phyloP scores from a whole-genome alignment of 305 asterid species.

The Fraxinus albicans region DNA sequence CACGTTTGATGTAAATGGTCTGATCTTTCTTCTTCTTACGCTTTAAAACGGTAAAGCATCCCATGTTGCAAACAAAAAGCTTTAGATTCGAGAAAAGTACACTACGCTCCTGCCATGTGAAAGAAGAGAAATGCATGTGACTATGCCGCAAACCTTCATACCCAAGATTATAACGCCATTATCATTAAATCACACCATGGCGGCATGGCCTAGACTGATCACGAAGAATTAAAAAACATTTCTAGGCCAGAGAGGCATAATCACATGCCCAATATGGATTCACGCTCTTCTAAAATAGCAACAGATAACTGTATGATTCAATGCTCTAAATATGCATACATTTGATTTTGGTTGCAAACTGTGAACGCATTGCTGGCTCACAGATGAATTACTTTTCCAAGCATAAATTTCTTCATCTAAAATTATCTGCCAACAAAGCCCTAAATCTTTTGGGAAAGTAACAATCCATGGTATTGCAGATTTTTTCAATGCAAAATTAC shows the following conservation, averaged over 20 bases:
- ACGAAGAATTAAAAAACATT: neutral
- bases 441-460: neutral
- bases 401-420: neutral
- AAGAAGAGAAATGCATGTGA: conserved; percentile 1
- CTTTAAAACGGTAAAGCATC: conserved; percentile 79
- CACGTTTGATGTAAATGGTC: conserved; percentile 42
- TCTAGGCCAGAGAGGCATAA: neutral
- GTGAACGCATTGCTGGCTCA: conserved; percentile 6
- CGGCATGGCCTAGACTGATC: neutral
- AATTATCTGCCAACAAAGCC: neutral
- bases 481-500: neutral
- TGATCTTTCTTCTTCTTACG: conserved; percentile 80
- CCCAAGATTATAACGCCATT: neutral
- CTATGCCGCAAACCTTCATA: neutral
- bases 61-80: conserved; percentile 51
- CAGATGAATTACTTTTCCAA: conserved; percentile 16
- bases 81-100: conserved; percentile 24
- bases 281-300: neutral
- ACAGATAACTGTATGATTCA: neutral
- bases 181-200: neutral
- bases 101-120: conserved; percentile 31
- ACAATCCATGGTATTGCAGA: neutral
- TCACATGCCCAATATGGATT: neutral
- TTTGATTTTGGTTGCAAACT: neutral
- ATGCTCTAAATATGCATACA: neutral